Base-by-base conservation (phyloP, 2,329 filamentous ascomycete genomes). In the Diplodia corticola region DNA sequence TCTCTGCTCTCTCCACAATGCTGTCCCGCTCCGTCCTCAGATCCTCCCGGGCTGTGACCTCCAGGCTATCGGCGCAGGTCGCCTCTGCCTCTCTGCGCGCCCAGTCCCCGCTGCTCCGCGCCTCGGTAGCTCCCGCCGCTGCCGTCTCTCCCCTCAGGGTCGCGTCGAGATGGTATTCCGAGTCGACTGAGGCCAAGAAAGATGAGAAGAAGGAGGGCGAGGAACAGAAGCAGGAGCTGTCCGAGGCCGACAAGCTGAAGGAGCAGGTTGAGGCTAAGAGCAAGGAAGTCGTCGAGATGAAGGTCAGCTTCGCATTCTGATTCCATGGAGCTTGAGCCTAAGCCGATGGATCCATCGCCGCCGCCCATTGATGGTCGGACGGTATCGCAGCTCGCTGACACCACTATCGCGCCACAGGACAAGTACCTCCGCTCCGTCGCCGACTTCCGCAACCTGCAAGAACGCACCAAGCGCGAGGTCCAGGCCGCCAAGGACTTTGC, bases 361-460 rank as follows among this genome's bases (percentile, higher is more conserved):
- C 22, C 17, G 33, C 5, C 20, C 13, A 53, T 54, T 30, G 55
- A 26, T 1, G 2, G 6, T 35, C 22, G 17, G 51, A 50, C 6
- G 26, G 26, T 7, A 51, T 17, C 17, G n/a, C 53, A 17, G 49
- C 10, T 22, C 22, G 22, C 65, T 67, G 33, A 67, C 59, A 37
- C 51, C 50, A 40, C 50, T 50, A 53, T 9, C 28, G 17, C 24
- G 44, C 67, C 61, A 48, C 71, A 98, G 95, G 95, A 98, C 82
- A 95, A 93, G 83, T 96, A 93, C 80, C 87, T 97, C 69, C 94
- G 95, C 77, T 91, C 91, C 65, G 89, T 98, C 70, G 95, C 95
- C 81, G 95, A 99, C 75, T 98, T 96, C 87, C 92, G 92, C 78
- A 99, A 98, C 82, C 91, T 99, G 61, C 94, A 98, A 83, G 92